Percentiles rank a stretch among this genome's conserved stretches.
Conservation (phyloP, 495 filamentous ascomycete species). For the Neurospora sp. region DNA sequence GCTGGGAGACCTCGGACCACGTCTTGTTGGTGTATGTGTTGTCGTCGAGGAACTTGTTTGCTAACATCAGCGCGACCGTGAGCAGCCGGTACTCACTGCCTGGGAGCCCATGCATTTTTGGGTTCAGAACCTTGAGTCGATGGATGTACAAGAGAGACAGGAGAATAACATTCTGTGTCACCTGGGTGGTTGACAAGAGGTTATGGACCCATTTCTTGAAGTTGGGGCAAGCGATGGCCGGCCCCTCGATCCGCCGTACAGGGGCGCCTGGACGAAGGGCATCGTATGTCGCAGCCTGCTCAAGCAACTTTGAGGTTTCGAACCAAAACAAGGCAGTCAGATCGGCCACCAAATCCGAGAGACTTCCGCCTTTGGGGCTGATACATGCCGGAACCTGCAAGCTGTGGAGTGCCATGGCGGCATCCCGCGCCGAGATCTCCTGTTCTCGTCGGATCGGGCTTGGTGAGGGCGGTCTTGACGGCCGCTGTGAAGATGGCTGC, state of each 20-base stretch:
- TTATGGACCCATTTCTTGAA: constrained; percentile 93
- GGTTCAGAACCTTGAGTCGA: constrained; percentile 81
- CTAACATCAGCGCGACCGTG: constrained; percentile 94
- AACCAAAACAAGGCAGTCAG: constrained; percentile 99
- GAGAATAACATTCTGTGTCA: constrained; percentile 91
- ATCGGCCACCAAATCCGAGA: constrained; percentile 81
- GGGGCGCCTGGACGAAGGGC: constrained; percentile 29
- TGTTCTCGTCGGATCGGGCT: constrained; percentile 17
- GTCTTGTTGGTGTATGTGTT: constrained; percentile 99
- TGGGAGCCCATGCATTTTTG: constrained; percentile 74
- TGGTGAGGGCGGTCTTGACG: constrained; percentile 24
- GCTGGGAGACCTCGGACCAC: constrained; percentile 96
- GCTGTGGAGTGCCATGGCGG: constrained; percentile 47
- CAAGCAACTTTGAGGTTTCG: constrained; percentile 70
- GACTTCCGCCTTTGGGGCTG: constrained; percentile 57
- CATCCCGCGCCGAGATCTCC: constrained; percentile 22
- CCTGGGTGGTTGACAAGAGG: constrained; percentile 88
- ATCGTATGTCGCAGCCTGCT: constrained; percentile 58
- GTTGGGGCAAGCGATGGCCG: constrained; percentile 65
- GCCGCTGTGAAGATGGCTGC: constrained; percentile 15
- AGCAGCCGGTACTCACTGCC: constrained; percentile 95
- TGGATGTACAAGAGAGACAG: constrained; percentile 90
- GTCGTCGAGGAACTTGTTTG: constrained; percentile 98
- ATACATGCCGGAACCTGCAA: constrained; percentile 65
- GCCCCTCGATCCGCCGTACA: constrained; percentile 47